These are phyloP conservation scores for Globisporangium perplexum DNA, from an alignment of 352 stramenopile species.

Conservation along the genomic window DNA sequence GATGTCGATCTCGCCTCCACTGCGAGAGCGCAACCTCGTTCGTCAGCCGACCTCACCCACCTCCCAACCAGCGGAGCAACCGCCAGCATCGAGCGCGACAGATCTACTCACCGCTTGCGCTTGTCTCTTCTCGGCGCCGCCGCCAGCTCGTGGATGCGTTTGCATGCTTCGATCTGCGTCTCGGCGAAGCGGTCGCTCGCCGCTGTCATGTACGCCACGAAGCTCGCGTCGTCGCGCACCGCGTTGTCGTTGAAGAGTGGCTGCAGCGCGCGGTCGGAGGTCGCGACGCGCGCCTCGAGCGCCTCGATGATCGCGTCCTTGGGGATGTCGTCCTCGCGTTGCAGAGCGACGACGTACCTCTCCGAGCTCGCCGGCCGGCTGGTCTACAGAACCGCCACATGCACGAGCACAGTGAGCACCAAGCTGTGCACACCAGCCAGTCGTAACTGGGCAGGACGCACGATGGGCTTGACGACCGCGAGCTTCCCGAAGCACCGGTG, in stretches of 20 bases:
- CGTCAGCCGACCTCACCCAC: background rate
- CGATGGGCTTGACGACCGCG: constrained; percentile 64
- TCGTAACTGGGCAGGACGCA: constrained; percentile 9
- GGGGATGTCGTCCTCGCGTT: constrained; percentile 15
- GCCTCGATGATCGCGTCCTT: constrained; percentile 15
- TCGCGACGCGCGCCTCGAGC: constrained; percentile 21
- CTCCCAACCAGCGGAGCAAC: background rate
- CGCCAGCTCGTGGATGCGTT: constrained; percentile 27
- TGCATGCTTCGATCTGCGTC: constrained; percentile 33
- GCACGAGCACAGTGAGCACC: background rate
- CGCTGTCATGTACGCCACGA: constrained; percentile 35
- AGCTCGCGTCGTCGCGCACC: constrained; percentile 20
- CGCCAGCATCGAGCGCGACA: background rate
- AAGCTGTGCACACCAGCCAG: constrained; percentile 2
- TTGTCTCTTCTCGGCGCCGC: constrained; percentile 1
- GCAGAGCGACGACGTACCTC: constrained; percentile 51
- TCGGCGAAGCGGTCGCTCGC: constrained; percentile 24
- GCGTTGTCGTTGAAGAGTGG: constrained; percentile 17
- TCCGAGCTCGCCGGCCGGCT: constrained; percentile 78
- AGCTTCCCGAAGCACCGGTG: constrained; percentile 56
- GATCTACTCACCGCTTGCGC: constrained; percentile 19
- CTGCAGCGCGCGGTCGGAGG: background rate
- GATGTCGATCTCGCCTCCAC: constrained; percentile 12
- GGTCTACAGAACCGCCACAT: constrained; percentile 26
- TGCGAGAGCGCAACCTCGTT: background rate